A percentile compares a stretch with the other conserved stretches of the same genome.
Conservation (phyloP, 169 alveolate species). For the Miamiensis avidus region DNA sequence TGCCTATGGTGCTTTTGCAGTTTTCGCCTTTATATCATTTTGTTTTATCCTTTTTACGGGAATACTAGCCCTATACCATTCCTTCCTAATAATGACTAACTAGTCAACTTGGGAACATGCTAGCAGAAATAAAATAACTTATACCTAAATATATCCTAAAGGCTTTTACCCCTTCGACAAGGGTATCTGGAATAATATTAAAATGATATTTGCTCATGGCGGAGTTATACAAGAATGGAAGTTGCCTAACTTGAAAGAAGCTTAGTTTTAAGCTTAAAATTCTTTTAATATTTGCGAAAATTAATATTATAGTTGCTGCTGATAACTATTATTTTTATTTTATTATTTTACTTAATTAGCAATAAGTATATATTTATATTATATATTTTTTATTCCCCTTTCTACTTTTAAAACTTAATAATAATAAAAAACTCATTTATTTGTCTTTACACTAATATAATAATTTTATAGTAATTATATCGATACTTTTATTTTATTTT, state of each 20-base stretch:
- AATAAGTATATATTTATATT: too few species aligned
- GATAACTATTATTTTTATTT: too few species aligned
- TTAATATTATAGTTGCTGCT: constrained; percentile 48
- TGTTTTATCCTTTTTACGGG: constrained; percentile 40
- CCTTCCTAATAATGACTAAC: constrained; percentile 35
- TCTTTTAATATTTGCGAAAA: constrained; percentile 37
- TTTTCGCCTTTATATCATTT: constrained; percentile 16
- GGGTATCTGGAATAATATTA: constrained; percentile 28
- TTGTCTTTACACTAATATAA: too few species aligned
- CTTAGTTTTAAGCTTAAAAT: background rate
- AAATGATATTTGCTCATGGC: constrained; percentile 29
- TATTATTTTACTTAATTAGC: too few species aligned
- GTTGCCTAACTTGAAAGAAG: constrained; percentile 21
- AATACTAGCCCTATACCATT: constrained; percentile 22
- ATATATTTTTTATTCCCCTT: too few species aligned
- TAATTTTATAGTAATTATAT: too few species aligned
- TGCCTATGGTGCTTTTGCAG: constrained; percentile 23
- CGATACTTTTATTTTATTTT: too few species aligned
- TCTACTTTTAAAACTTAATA: too few species aligned
- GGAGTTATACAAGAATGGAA: constrained; percentile 18
- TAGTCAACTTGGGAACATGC: constrained; percentile 50
- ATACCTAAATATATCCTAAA: constrained; percentile 27
- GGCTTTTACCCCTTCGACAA: constrained; percentile 39
- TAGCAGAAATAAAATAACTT: constrained; percentile 35
- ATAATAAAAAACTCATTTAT: too few species aligned